These are phyloP conservation scores for Cucurbitaria berberidis DNA, from an alignment of 2,329 filamentous ascomycete genomes.

Conservation along the genomic window DNA sequence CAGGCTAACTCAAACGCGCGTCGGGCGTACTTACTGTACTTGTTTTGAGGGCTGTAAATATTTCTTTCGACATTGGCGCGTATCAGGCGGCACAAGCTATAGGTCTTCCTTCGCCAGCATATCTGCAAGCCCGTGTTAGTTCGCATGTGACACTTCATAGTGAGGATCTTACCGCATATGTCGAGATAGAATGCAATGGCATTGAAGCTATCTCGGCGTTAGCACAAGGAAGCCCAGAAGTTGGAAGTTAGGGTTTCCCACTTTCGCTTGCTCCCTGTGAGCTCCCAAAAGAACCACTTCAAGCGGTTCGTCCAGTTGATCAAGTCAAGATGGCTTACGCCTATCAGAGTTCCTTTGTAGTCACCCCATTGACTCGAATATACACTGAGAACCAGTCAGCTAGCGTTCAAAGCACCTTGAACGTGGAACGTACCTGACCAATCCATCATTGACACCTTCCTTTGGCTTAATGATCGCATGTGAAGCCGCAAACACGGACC, in stretches of 20 bases:
- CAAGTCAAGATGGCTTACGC: constrained; percentile 68
- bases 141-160: background rate
- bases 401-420: background rate
- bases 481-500: constrained; percentile 63
- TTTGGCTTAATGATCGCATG: constrained; percentile 60
- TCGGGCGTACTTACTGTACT: constrained; percentile 17
- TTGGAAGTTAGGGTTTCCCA: constrained; percentile 27
- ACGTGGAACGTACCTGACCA: constrained; percentile 58
- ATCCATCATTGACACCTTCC: constrained; percentile 67
- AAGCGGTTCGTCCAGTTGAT: constrained; percentile 71
- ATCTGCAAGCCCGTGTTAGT: constrained; percentile 25
- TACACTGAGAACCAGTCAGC: constrained; percentile 49
- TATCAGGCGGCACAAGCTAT: constrained; percentile 19
- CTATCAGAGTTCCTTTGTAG: constrained; percentile 68
- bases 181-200: constrained; percentile 69
- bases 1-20: constrained; percentile 16
- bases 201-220: constrained; percentile 62
- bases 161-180: constrained; percentile 60
- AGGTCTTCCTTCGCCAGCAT: constrained; percentile 49
- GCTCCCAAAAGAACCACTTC: constrained; percentile 63
- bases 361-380: constrained; percentile 65
- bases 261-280: constrained; percentile 63
- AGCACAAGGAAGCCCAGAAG: background rate
- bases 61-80: constrained; percentile 6
- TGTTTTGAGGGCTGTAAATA: constrained; percentile 6